Evolutionary conservation across 768 basidiomycete genomes (phyloP), one percentile per base, ranked within the genome.

Genomic region (Tremella yokohamensis): DNA sequence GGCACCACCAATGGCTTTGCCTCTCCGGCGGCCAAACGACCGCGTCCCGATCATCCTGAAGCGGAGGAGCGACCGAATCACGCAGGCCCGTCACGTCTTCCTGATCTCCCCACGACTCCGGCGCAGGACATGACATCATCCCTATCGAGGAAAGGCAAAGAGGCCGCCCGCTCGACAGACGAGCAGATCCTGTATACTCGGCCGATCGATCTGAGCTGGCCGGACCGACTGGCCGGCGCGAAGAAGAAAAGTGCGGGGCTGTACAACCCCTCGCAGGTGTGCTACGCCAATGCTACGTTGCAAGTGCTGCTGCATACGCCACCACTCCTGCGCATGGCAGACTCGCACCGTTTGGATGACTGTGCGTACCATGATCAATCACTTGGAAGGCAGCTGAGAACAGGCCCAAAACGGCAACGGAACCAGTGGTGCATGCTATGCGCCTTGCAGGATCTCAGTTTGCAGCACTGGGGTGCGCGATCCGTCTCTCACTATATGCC

Each of bases 241-340:
- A 69, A 64, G 38, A 15, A 47, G 29, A 1, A 42, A 3, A 64
- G 57, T 1, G 61, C 66, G 50, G 92, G 92, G 1, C 79, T 97
- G 47, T 81, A 83, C 70, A 97, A 97, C 77, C 86, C 79, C 24
- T 90, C 90, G 47, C 98, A 97, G 72, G 94, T 90, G 1, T 99
- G 96, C 77, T 99, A 94, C 76, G 80, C 97, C 67, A 99, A 99
- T 76, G 91, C 90, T 64, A 89, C 87, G 19, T 78, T 98, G 49
- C 96, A 99, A 79, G 91, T 90, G 68, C 82, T 98, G 50, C 77
- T 96, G 13, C 92, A 98, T 70, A 97, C 94, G 0, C 85, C 92
- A 8, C 90, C 93, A 1, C 81, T 99, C 2, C 49, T 69, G 11
- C 37, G 65, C 18, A 61, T 69, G 13, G 66, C 66, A 2, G 3